Evolutionary conservation across 345 rosid species (phyloP).

Genomic region (Ricinus communis): DNA sequence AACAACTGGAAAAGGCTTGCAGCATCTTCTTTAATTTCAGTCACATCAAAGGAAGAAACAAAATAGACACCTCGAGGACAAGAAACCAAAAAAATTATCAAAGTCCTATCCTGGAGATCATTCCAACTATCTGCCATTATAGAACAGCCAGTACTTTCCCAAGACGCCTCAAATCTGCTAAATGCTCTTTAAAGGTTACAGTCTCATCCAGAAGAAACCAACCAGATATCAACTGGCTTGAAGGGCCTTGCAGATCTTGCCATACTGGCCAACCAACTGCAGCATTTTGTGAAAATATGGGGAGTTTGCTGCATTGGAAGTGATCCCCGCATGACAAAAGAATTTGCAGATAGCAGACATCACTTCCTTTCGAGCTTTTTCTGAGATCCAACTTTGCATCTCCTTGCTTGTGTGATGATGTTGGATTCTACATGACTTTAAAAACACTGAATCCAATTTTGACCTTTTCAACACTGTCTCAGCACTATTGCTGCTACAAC

Average conservation of each 20-base stretch:
- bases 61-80: too few species aligned
- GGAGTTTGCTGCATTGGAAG: slow-evolving; percentile 48
- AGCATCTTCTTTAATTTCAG: too few species aligned
- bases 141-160: too few species aligned
- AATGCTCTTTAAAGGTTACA: too few species aligned
- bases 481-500: slow-evolving; percentile 36
- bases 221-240: slow-evolving; percentile 40
- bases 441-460: slow-evolving; percentile 43
- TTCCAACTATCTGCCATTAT: too few species aligned
- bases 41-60: too few species aligned
- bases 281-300: slow-evolving; percentile 54
- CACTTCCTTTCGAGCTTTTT: slow-evolving; percentile 44
- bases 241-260: slow-evolving; percentile 37
- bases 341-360: slow-evolving; percentile 50
- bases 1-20: too few species aligned
- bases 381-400: slow-evolving; percentile 25
- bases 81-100: too few species aligned
- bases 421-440: slow-evolving; percentile 39
- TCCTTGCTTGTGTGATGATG: slow-evolving; percentile 40
- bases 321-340: slow-evolving; percentile 58
- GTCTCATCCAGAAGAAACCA: too few species aligned
- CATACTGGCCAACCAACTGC: slow-evolving; percentile 53
- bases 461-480: slow-evolving; percentile 49
- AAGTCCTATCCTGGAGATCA: too few species aligned
- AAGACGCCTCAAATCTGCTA: too few species aligned